phyloP scores from a whole-genome alignment of 129 eudicot genomes.

The Deinandra increscens region DNA sequence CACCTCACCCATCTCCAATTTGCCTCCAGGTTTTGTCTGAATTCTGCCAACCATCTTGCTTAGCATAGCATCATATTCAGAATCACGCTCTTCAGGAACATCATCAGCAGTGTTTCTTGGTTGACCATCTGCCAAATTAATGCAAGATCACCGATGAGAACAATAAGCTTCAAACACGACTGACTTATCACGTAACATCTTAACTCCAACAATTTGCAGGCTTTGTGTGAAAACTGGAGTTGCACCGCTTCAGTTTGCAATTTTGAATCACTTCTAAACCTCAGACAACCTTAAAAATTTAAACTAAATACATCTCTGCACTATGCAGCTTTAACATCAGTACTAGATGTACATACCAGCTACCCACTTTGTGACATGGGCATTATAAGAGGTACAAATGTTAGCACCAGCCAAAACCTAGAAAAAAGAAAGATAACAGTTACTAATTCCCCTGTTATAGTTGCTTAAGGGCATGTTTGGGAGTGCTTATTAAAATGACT shows the following conservation, averaged over 20 bases:
- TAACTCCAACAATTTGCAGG: slow-evolving; percentile 7
- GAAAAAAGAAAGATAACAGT: too few relatives aligned
- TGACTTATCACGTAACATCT: neutral
- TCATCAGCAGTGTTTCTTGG: slow-evolving; percentile 36
- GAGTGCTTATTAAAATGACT: too few relatives aligned
- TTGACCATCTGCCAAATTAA: slow-evolving; percentile 40
- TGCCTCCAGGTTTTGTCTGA: slow-evolving; percentile 84
- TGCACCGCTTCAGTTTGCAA: neutral
- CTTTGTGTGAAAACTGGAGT: neutral
- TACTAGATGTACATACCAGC: neutral
- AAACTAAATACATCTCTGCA: neutral
- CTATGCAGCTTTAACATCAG: neutral
- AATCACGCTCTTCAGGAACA: slow-evolving; percentile 70
- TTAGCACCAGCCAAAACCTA: neutral
- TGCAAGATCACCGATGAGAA: slow-evolving; percentile 5
- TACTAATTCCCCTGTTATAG: neutral
- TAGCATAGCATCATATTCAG: slow-evolving; percentile 78
- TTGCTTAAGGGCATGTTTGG: too few relatives aligned
- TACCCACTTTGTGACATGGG: neutral
- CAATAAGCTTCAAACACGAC: slow-evolving; percentile 10
- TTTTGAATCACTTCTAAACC: neutral
- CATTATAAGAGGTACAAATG: neutral
- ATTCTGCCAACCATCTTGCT: slow-evolving; percentile 89
- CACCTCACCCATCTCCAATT: slow-evolving; percentile 97
- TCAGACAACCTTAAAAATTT: slow-evolving; percentile 2